A percentile compares a stretch with the other conserved stretches of the same genome.
These are phyloP conservation scores for Orbilia ellipsospora DNA, from an alignment of 2,329 filamentous ascomycete genomes.

Conservation along the genomic window DNA sequence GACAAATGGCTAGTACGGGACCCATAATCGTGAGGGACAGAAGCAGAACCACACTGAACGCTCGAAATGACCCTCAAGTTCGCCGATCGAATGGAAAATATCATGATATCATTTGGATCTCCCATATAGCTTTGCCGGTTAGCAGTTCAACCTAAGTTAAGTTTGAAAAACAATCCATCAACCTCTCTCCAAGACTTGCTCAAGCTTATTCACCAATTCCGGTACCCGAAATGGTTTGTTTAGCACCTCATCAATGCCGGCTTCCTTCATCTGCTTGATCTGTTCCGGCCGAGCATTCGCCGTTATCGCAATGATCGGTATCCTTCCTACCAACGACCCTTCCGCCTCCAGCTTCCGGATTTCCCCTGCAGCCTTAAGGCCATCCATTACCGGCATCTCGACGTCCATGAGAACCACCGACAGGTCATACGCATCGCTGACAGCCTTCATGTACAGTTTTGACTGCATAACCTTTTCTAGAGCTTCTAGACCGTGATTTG, in stretches of 20 bases:
- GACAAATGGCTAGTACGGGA: too few species aligned
- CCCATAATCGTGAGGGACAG: too few species aligned
- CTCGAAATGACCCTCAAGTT: too few species aligned
- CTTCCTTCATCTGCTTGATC: constrained; percentile 75
- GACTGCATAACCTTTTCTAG: constrained; percentile 70
- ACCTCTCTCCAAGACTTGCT: constrained; percentile 64
- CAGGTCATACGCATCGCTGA: constrained; percentile 63
- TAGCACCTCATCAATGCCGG: constrained; percentile 81
- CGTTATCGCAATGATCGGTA: constrained; percentile 80
- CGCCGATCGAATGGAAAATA: too few species aligned
- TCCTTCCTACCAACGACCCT: constrained; percentile 72
- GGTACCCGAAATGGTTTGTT: constrained; percentile 80
- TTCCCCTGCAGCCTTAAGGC: constrained; percentile 75
- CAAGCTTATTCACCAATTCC: constrained; percentile 76
- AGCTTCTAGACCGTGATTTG: constrained; percentile 74
- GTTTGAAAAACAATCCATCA: too few species aligned
- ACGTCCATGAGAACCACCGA: constrained; percentile 74
- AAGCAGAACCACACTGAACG: too few species aligned
- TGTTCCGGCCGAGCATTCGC: constrained; percentile 81
- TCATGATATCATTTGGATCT: too few species aligned
- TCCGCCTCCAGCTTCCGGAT: constrained; percentile 76
- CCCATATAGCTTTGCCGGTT: too few species aligned
- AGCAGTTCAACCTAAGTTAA: too few species aligned
- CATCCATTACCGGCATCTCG: constrained; percentile 87
- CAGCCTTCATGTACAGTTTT: constrained; percentile 63